These are phyloP conservation scores for Gossypium trilobum DNA, from an alignment of 441 rosid species.

Conservation along the genomic window DNA sequence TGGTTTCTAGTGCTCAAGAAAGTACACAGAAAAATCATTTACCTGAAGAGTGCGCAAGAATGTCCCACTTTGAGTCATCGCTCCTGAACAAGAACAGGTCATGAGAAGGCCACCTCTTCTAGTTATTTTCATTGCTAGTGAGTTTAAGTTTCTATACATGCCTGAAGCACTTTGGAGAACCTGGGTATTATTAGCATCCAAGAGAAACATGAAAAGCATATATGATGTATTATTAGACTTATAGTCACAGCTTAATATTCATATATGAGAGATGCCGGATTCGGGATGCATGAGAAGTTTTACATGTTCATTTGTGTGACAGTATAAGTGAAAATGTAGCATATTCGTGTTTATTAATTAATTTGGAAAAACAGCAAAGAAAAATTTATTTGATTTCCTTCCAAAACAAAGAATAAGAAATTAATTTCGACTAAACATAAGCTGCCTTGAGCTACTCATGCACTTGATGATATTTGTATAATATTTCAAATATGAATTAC, in stretches of 20 bases:
- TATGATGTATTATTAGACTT: neutral
- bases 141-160: conserved; percentile 74
- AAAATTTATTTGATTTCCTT: neutral
- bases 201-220: neutral
- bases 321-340: neutral
- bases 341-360: neutral
- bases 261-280: neutral
- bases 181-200: conserved; percentile 23
- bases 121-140: conserved; percentile 68
- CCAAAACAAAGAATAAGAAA: neutral
- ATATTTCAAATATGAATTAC: neutral
- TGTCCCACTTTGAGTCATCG: conserved; percentile 79
- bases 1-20: neutral
- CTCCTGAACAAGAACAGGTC: conserved; percentile 71
- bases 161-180: conserved; percentile 60
- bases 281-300: neutral
- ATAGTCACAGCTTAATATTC: neutral
- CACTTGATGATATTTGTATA: neutral
- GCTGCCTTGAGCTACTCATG: neutral
- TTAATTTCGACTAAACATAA: neutral
- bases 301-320: neutral
- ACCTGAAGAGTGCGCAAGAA: conserved; percentile 48
- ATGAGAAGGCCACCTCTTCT: conserved; percentile 63
- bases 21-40: neutral
- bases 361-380: neutral